Percentiles rank a stretch among this genome's conserved stretches.
Conservation (phyloP, 345 rosid genomes). For the Arabidopsis arenosa region DNA sequence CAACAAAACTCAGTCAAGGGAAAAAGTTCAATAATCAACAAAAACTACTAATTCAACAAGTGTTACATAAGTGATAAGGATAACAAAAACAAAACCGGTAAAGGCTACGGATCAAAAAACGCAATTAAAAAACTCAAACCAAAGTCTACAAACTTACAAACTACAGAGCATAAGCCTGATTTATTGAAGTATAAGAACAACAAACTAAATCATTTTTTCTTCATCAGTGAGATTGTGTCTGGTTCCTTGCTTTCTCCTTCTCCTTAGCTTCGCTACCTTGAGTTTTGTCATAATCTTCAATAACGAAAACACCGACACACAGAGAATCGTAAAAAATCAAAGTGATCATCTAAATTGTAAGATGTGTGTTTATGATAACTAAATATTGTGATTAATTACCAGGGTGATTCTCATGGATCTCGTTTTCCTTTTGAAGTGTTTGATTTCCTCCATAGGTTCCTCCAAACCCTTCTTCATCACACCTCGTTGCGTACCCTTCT, state of each 20-base stretch:
- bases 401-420: constrained; percentile 64
- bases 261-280: constrained; percentile 83
- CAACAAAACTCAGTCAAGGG: neutral
- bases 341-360: neutral
- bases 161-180: neutral
- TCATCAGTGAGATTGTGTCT: constrained; percentile 35
- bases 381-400: constrained; percentile 48
- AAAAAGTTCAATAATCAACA: neutral
- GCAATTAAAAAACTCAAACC: neutral
- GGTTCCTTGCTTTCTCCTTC: constrained; percentile 71
- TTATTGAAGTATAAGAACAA: neutral
- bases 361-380: neutral
- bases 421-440: constrained; percentile 28
- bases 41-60: neutral
- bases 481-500: constrained; percentile 76
- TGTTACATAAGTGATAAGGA: constrained; percentile 4
- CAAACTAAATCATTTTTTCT: neutral
- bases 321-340: neutral
- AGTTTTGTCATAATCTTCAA: constrained; percentile 63
- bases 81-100: neutral
- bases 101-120: neutral
- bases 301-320: neutral
- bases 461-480: constrained; percentile 88
- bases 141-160: neutral
- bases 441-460: constrained; percentile 69